Evolutionary conservation across 2,329 filamentous ascomycete species (phyloP).

Genomic region (Claviceps purpurea): DNA sequence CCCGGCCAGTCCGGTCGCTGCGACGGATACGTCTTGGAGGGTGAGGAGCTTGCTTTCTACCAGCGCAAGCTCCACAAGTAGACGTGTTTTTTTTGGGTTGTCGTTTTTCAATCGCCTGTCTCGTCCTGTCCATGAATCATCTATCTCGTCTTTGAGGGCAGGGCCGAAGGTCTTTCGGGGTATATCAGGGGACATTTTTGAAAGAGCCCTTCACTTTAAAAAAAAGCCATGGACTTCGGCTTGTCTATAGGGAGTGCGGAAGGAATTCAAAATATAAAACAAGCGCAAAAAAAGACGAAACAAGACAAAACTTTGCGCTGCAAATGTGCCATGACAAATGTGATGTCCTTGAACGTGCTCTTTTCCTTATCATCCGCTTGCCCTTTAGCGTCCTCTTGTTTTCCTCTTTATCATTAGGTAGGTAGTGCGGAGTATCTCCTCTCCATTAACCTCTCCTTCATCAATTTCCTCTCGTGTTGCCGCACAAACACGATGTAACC

Average conservation of each 20-base stretch:
- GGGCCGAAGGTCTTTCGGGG: no score
- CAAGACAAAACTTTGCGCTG: not conserved
- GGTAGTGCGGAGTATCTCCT: no score
- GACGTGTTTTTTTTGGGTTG: constrained; percentile 17
- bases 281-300: not conserved
- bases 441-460: no score
- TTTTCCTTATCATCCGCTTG: no score
- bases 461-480: no score
- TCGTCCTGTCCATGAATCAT: no score
- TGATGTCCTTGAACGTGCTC: no score
- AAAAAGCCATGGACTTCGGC: not conserved
- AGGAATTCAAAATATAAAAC: not conserved
- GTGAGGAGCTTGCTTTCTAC: constrained; percentile 99
- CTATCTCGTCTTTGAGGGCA: no score
- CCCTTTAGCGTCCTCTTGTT: no score
- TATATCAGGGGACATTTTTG: not conserved
- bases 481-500: no score
- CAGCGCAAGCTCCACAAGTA: constrained; percentile 99
- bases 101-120: not conserved
- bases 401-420: no score
- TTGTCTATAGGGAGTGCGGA: not conserved
- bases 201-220: not conserved
- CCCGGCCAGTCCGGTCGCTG: constrained; percentile 93
- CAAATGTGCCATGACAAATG: no score
- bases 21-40: constrained; percentile 97